Evolutionary conservation across 768 basidiomycete genomes (phyloP).

Genomic region (Termitomyces bulborhizus): DNA sequence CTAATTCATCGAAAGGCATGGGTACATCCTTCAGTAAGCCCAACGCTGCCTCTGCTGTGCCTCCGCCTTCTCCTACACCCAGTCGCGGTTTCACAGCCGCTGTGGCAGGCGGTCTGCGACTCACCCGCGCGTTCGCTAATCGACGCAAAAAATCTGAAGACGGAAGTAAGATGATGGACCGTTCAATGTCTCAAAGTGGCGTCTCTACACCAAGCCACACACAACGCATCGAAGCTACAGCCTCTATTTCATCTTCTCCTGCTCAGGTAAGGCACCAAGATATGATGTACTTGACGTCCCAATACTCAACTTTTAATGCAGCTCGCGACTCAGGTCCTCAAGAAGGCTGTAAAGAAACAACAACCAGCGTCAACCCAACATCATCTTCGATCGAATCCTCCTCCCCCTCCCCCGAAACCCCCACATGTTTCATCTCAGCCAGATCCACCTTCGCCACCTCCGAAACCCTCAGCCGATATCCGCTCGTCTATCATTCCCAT

Average conservation of each 20-base stretch:
- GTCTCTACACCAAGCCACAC: not conserved
- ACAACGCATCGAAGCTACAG: constrained; percentile 17
- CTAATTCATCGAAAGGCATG: constrained; percentile 23
- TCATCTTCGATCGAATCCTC: not conserved
- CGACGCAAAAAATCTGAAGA: constrained; percentile 57
- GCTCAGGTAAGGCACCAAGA: constrained; percentile 13
- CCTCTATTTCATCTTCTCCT: constrained; percentile 20
- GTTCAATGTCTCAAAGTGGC: constrained; percentile 6
- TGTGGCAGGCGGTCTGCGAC: constrained; percentile 38
- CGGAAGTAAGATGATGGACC: constrained; percentile 17
- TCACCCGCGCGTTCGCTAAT: constrained; percentile 54
- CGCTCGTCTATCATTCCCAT: constrained; percentile 48
- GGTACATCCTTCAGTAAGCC: constrained; percentile 30
- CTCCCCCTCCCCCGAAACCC: constrained; percentile 16
- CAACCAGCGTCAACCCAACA: not conserved
- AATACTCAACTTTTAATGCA: constrained; percentile 30
- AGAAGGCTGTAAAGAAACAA: constrained; percentile 7
- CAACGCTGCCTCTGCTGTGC: constrained; percentile 13
- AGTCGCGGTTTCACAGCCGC: constrained; percentile 29
- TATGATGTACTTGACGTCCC: constrained; percentile 6
- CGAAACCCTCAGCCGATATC: constrained; percentile 23
- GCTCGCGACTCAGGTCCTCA: constrained; percentile 43
- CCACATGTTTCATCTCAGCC: constrained; percentile 1
- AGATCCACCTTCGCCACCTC: not conserved
- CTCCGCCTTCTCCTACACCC: constrained; percentile 18